Evolutionary conservation across 2,329 filamentous ascomycete genomes (phyloP).

Genomic region (Fusarium sp.): DNA sequence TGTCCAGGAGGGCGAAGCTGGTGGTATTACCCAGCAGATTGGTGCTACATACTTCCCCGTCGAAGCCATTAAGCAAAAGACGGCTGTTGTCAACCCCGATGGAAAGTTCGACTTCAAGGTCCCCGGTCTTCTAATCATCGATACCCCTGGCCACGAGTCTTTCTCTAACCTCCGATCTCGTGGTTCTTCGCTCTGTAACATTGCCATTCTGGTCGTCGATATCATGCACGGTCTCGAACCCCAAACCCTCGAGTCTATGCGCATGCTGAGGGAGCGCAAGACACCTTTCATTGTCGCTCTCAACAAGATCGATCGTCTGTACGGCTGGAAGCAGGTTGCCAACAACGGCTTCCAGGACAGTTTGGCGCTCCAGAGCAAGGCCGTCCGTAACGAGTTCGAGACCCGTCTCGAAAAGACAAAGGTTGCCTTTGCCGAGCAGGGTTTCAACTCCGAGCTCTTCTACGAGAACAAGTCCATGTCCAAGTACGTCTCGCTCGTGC

Average conservation of each 20-base stretch:
- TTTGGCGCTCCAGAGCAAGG: slow-evolving; percentile 89
- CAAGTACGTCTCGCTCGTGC: slow-evolving; percentile 93
- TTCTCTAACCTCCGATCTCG: slow-evolving; percentile 98
- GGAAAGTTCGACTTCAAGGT: slow-evolving; percentile 96
- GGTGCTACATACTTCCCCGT: slow-evolving; percentile 99
- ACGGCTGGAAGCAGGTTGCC: slow-evolving; percentile 98
- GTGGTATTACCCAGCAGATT: slow-evolving; percentile 99
- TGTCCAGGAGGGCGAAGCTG: slow-evolving; percentile 98
- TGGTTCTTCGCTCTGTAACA: slow-evolving; percentile 98
- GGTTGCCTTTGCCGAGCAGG: slow-evolving; percentile 93
- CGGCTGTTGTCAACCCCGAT: slow-evolving; percentile 91
- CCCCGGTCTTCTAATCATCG: slow-evolving; percentile 94
- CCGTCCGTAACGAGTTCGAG: slow-evolving; percentile 93
- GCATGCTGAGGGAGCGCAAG: slow-evolving; percentile 89
- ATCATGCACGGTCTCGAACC: slow-evolving; percentile 99
- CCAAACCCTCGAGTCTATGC: slow-evolving; percentile 98
- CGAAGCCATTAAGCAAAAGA: slow-evolving; percentile 93
- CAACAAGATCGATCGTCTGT: slow-evolving; percentile 99
- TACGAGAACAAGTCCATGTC: slow-evolving; percentile 99
- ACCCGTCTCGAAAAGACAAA: slow-evolving; percentile 93
- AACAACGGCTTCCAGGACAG: slow-evolving; percentile 99
- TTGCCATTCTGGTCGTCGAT: slow-evolving; percentile 98
- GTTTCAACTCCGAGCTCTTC: slow-evolving; percentile 97
- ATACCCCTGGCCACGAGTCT: slow-evolving; percentile 99
- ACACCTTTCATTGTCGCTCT: slow-evolving; percentile 98